These are phyloP conservation scores for Fusarium buharicum DNA, from an alignment of 2,329 filamentous ascomycete species.

Conservation along the genomic window DNA sequence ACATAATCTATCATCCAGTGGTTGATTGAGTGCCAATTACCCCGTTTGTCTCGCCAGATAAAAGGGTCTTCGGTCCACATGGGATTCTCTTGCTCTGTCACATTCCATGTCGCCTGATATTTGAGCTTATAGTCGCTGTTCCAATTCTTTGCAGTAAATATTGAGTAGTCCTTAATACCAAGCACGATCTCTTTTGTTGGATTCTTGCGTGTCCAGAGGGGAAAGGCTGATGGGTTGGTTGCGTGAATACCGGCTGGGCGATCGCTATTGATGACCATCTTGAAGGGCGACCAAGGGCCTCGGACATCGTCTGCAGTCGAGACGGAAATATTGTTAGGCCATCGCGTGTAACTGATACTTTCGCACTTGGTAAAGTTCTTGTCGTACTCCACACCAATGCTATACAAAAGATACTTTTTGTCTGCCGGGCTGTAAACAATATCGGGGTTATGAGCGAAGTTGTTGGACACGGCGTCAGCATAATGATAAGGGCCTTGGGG, in stretches of 20 bases:
- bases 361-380: conserved; percentile 12
- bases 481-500: conserved; percentile 58
- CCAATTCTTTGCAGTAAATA: conserved; percentile 8
- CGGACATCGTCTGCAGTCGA: conserved; percentile 30
- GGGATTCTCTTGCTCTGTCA: conserved; percentile 19
- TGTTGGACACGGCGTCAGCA: conserved; percentile 52
- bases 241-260: conserved; percentile 20
- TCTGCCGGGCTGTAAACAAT: conserved; percentile 57
- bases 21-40: conserved; percentile 48
- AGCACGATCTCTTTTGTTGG: conserved; percentile 19
- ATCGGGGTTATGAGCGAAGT: conserved; percentile 60
- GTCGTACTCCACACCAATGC: conserved; percentile 51
- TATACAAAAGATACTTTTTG: conserved; percentile 56
- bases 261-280: conserved; percentile 26
- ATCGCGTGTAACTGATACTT: conserved; percentile 25
- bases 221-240: conserved; percentile 57
- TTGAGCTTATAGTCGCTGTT: conserved; percentile 6
- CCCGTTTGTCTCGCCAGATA: conserved; percentile 49
- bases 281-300: conserved; percentile 29
- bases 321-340: conserved; percentile 45
- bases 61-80: conserved; percentile 48
- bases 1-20: conserved; percentile 47
- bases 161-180: conserved; percentile 23
- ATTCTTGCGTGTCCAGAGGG: conserved; percentile 41
- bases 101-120: conserved; percentile 29